A percentile compares a stretch with the other conserved stretches of the same genome.
Evolutionary conservation across 441 rosid genomes (phyloP).

Genomic region (Metrosideros polymorpha): DNA sequence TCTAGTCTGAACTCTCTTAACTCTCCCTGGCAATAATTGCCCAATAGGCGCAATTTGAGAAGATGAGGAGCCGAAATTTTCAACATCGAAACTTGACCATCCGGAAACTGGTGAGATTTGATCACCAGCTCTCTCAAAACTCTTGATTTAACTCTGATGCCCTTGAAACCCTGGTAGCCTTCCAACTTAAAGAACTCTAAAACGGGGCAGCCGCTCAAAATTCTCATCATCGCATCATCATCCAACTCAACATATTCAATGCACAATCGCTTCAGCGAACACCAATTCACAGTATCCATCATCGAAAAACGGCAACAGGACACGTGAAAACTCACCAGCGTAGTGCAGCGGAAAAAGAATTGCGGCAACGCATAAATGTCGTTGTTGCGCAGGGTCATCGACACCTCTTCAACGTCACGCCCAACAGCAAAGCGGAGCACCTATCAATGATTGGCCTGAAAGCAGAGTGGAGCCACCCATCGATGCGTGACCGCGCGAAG

Average conservation of each 20-base stretch:
- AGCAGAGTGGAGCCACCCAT: not conserved
- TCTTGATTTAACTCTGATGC: not conserved
- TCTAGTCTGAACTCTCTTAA: not conserved
- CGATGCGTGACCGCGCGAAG: rapidly evolving
- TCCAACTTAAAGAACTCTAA: not conserved
- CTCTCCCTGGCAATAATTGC: not conserved
- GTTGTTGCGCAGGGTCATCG: not conserved
- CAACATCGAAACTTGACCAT: not conserved
- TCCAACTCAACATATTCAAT: not conserved
- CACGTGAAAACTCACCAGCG: not conserved
- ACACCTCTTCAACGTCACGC: not conserved
- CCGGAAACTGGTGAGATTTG: not conserved
- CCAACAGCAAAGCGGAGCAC: not conserved
- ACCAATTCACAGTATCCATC: not conserved
- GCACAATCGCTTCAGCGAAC: not conserved
- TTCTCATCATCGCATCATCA: not conserved
- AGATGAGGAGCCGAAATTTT: not conserved
- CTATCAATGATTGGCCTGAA: not conserved
- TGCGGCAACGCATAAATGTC: not conserved
- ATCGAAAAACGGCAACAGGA: not conserved
- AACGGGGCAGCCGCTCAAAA: not conserved
- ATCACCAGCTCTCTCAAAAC: not conserved
- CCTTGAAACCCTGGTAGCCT: rapidly evolving
- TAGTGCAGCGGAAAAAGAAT: not conserved
- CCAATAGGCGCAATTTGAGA: not conserved